Base-by-base conservation (phyloP, 305 asterid species). In the Plantago lanceolata region DNA sequence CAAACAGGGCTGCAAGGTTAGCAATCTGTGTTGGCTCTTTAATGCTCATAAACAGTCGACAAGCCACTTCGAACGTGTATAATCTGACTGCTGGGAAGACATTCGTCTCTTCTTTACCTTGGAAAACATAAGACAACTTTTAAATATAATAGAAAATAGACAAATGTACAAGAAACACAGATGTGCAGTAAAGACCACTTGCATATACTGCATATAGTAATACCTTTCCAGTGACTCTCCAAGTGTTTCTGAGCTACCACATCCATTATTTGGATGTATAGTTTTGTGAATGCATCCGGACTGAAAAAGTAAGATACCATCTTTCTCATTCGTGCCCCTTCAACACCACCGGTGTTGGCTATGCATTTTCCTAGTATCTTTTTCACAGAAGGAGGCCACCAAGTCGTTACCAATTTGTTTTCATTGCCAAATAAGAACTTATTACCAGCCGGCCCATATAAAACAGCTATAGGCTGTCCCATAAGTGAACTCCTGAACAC, bases 21-120 rank as follows among this genome's bases (percentile, higher is more conserved):
- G 53, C 24, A 5, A 78, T 68, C 16, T 35, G 24, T 0, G 21
- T 9, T 1, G 73, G 71, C 5, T 78, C 81, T 47, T 75, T 78
- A 6, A 70, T 24, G 72, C 77, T 77, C 73, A 72, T 61, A 59
- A 81, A 75, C 18, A 81, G 55, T 13, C 68, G 68, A 59, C 81
- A 75, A 16, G 76, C 78, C 49, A 81, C 33, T 18, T 75, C 76
- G 56, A 81, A 75, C 0, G 72, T 63, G 55, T 73, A 74, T 19
- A 60, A 48, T 54, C 59, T 73, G 56, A 64, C 20, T 5, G 63
- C 31, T 0, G 76, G 81, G 31, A 40, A 73, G 20, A 71, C 81
- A 13, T 43, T 63, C 19, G 78, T 17, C 62, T 52, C 70, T 61
- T 72, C 44, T 62, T 73, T 61, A 62, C 75, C 77, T 77, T 54